These are phyloP conservation scores for Xylariomycetidae sp. DNA, from an alignment of 2,329 filamentous ascomycete genomes.

Conservation along the genomic window DNA sequence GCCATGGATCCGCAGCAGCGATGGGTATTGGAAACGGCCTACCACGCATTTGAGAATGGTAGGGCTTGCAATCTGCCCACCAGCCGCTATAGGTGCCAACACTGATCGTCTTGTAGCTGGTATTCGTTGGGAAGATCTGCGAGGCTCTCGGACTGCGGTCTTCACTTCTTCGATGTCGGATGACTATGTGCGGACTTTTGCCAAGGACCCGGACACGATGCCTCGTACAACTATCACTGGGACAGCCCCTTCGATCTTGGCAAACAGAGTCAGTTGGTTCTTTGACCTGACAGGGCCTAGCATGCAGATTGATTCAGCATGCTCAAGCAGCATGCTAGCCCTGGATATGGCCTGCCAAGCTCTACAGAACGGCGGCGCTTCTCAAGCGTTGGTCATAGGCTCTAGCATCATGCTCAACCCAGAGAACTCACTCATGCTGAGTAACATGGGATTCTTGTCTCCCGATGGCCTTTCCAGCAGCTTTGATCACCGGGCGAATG, in stretches of 20 bases:
- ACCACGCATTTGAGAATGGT: conserved; percentile 5
- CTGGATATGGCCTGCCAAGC: neutral
- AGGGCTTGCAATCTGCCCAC: neutral
- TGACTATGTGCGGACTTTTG: neutral
- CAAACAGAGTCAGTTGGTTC: neutral
- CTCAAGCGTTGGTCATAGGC: neutral
- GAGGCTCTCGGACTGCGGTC: conserved; percentile 1
- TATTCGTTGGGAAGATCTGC: neutral
- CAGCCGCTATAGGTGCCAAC: neutral
- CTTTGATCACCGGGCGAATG: neutral
- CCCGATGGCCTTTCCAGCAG: neutral
- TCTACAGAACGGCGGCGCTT: neutral
- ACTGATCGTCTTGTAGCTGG: conserved; percentile 1
- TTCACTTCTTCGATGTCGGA: neutral
- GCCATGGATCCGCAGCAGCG: conserved; percentile 6
- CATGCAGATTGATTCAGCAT: neutral
- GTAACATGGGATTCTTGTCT: neutral
- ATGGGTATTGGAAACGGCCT: conserved; percentile 1
- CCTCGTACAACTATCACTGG: neutral
- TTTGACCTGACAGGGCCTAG: neutral
- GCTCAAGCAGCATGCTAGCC: neutral
- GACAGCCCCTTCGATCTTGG: neutral
- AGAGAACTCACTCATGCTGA: neutral
- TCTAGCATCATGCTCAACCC: neutral
- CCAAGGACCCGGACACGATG: neutral